Conservation (phyloP, 139 green algal genomes). For the Chlamydomonas eustigma region DNA sequence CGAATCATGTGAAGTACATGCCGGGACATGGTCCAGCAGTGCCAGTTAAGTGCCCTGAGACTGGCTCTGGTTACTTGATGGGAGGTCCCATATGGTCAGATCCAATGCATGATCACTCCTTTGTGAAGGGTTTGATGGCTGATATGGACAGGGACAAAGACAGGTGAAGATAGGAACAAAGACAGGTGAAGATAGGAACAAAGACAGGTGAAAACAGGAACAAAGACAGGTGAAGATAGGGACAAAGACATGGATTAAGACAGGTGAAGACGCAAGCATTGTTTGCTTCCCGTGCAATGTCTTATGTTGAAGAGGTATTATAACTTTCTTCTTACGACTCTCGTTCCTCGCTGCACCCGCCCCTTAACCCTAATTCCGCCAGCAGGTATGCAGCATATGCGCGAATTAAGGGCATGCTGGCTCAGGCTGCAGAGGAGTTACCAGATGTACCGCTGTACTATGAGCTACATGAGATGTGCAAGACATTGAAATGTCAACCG, state of each 20-base stretch:
- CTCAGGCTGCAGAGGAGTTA: constrained; percentile 72
- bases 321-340: too few species aligned
- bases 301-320: too few species aligned
- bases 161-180: background rate
- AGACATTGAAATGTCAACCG: constrained; percentile 67
- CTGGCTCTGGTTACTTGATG: constrained; percentile 70
- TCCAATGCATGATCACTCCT: constrained; percentile 81
- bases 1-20: constrained; percentile 54
- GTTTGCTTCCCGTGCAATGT: too few species aligned
- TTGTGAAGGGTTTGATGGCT: constrained; percentile 36
- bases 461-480: constrained; percentile 75
- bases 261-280: too few species aligned
- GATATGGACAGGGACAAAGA: background rate
- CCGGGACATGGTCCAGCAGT: constrained; percentile 60
- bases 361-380: too few species aligned
- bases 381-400: constrained; percentile 36
- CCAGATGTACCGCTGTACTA: constrained; percentile 71
- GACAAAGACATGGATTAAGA: too few species aligned
- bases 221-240: background rate
- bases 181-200: background rate
- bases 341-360: too few species aligned
- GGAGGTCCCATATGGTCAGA: constrained; percentile 90
- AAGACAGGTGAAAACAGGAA: background rate
- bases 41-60: constrained; percentile 68
- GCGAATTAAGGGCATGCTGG: constrained; percentile 77